Evolutionary conservation across 2,329 filamentous ascomycete genomes (phyloP), one percentile per base, ranked within the genome.

Genomic region (Talaromyces sp.): DNA sequence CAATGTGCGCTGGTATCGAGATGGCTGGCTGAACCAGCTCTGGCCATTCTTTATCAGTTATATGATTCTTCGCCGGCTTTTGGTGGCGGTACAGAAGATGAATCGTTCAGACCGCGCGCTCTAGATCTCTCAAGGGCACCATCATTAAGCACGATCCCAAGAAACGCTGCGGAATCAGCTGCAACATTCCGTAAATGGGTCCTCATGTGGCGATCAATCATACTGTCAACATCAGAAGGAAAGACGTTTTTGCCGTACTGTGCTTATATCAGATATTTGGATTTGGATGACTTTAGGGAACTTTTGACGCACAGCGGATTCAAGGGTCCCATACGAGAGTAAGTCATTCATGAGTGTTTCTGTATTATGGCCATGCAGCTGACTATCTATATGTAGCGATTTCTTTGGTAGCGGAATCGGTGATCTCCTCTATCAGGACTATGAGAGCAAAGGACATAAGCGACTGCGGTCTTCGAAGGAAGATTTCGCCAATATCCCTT

Each of bases 241-340:
- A 65, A 65, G 66, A 90, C 88, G 0, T 76, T 85, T 18, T 88
- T 86, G 65, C 88, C 88, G 0, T 92, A 92, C 71, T 89, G 85
- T 68, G 80, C 84, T 40, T 90, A 89, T 73, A 83, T 91, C 61
- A 84, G 83, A 62, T 79, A 81, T 28, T 78, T 92, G 40, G 84
- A 88, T 66, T 80, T 91, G 9, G 79, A 84, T 60, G 85, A 88
- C 69, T 78, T 91, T 1, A 75, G 78, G 11, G 76, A 84, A 44
- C 78, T 89, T 23, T 78, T 91, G 1, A 80, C 83, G 9, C 83
- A 88, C 62, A 78, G 83, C 55, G 81, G 82, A 59, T 87, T 88
- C 59, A 82, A 80, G 56, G 81, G 84, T 64, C 82, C 81, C 44
- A 81, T 90, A 33, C 82, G 81, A 8, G 81, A 81, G 71, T 85